A percentile compares a stretch with the other conserved stretches of the same genome.
phyloP scores from a whole-genome alignment of 2,329 filamentous ascomycete genomes.

The Capronia americana region DNA sequence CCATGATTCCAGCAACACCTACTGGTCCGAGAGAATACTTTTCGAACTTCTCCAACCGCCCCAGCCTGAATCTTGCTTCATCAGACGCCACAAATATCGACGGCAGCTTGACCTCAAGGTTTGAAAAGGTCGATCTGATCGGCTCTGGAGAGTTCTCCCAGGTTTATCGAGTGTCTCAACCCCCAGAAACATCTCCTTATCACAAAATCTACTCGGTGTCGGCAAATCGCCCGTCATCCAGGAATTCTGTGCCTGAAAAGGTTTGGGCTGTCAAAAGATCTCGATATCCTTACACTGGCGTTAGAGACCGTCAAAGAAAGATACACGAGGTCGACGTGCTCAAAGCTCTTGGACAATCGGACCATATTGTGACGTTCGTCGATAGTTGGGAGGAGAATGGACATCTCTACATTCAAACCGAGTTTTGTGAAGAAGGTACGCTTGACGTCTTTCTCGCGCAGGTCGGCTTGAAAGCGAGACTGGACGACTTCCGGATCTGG shows the following conservation, averaged over 20 bases:
- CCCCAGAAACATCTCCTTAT: slow-evolving; percentile 47
- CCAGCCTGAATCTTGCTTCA: slow-evolving; percentile 72
- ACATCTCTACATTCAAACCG: slow-evolving; percentile 94
- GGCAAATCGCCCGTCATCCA: slow-evolving; percentile 58
- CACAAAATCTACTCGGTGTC: slow-evolving; percentile 53
- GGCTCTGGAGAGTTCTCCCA: slow-evolving; percentile 92
- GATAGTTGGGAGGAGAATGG: slow-evolving; percentile 86
- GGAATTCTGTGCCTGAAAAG: slow-evolving; percentile 60
- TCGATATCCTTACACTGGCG: slow-evolving; percentile 77
- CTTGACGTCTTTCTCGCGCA: slow-evolving; percentile 84
- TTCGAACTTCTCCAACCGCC: slow-evolving; percentile 64
- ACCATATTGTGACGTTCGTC: slow-evolving; percentile 83
- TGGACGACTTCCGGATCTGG: slow-evolving; percentile 98
- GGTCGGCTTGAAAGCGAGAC: slow-evolving; percentile 79
- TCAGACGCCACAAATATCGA: slow-evolving; percentile 77
- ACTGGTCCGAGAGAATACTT: slow-evolving; percentile 69
- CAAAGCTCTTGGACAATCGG: slow-evolving; percentile 75
- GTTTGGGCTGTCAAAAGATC: slow-evolving; percentile 96
- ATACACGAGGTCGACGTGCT: slow-evolving; percentile 83
- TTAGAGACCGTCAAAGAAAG: slow-evolving; percentile 80
- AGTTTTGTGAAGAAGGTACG: slow-evolving; percentile 94
- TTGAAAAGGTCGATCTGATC: slow-evolving; percentile 78
- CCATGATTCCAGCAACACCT: slow-evolving; percentile 77
- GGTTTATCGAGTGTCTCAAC: slow-evolving; percentile 77
- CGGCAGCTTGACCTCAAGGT: slow-evolving; percentile 73